phyloP scores from a whole-genome alignment of 1,284 basidiomycete species.

The Phenoliferia sp. region DNA sequence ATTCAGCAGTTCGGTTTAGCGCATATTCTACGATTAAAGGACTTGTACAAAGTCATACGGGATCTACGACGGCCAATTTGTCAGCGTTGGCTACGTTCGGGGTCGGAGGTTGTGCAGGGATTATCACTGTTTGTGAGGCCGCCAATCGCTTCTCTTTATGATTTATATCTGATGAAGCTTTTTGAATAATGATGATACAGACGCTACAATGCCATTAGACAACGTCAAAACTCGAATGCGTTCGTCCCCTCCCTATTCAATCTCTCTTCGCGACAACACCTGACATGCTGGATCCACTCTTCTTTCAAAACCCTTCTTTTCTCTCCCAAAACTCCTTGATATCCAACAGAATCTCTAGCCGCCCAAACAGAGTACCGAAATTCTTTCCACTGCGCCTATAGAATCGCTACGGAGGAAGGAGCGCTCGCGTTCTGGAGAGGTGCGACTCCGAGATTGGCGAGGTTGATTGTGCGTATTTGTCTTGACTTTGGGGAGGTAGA shows the following conservation, averaged over 20 bases:
- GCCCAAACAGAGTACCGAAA: conserved; percentile 81
- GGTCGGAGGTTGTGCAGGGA: not conserved
- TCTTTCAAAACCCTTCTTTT: not conserved
- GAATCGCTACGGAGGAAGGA: conserved; percentile 63
- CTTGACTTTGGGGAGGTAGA: too few species aligned
- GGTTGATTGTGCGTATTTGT: conserved; percentile 66
- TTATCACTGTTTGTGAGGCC: not conserved
- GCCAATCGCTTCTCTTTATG: not conserved
- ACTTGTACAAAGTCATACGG: not conserved
- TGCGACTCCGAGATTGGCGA: conserved; percentile 78
- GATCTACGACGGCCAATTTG: not conserved
- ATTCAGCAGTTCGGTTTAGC: conserved; percentile 94
- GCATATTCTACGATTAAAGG: conserved; percentile 84
- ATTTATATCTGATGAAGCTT: too few species aligned
- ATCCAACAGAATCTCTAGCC: conserved; percentile 58
- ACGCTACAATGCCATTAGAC: conserved; percentile 63
- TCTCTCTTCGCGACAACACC: too few species aligned
- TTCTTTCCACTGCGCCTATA: conserved; percentile 87
- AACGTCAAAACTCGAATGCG: conserved; percentile 82
- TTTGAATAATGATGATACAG: too few species aligned
- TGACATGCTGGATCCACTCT: too few species aligned
- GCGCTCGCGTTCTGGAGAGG: conserved; percentile 79
- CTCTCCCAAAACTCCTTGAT: not conserved
- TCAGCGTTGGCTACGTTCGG: not conserved
- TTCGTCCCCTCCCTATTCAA: too few species aligned